Base-by-base conservation (phyloP, 306 rosid genomes). In the Oemleria cerasiformis region DNA sequence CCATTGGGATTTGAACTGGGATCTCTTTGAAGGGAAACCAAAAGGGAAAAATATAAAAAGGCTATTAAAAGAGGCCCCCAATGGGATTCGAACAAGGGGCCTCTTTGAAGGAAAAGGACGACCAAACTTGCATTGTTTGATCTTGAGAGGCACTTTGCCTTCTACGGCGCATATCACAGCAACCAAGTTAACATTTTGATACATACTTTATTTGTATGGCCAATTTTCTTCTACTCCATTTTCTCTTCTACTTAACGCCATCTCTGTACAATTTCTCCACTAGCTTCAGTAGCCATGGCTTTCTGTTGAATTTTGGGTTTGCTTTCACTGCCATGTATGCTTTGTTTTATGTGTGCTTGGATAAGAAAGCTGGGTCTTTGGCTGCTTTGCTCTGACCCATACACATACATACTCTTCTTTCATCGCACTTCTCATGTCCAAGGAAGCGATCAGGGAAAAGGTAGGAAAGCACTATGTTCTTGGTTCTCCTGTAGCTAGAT, bases 121-220 rank as follows among this genome's bases (percentile, higher is more conserved):
- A n/a, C n/a, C n/a, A n/a, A n/a, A n/a, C n/a, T 21, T 21, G 88
- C 86, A 4, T 21, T 91, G 43, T 60, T 91, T 17, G 92, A 94
- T 83, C 86, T 94, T 61, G 97, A 94, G 79, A 85, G 63, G 79
- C 94, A 91, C 65, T 94, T 91, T 68, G 91, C 96, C 38, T 94
- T 94, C 85, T 89, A 94, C 62, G 96, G 96, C 7, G 94, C 97
- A 0, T 86, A 94, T 48, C 98, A 94, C 77, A 86, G 88, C 78
- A 91, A 94, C 88, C 91, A 82, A 2, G 12, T 79, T 7, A 91
- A 94, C 76, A 73, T 91, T 6, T 13, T 62, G 15, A 85, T 94
- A 16, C 98, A 94, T 81, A 70, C 75, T 15, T 0, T 89, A 11
- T 83, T 91, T 54, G 95, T 91, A 0, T 94, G 98, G 98, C 98